Conservation (phyloP, 2,329 filamentous ascomycete genomes). For the Verruconis gallopava region DNA sequence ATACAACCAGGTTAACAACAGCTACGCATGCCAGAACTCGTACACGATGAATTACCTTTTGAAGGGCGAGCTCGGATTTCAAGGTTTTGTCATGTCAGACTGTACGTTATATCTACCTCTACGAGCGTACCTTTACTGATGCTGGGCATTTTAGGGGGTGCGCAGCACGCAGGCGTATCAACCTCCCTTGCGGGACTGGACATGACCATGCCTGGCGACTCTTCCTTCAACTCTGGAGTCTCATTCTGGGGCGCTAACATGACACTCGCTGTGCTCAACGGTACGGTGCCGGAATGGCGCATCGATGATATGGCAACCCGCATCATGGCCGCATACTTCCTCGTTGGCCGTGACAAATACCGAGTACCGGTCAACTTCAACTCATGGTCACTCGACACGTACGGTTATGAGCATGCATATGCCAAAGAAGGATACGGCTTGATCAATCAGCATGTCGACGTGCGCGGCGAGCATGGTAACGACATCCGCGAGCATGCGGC, state of each 20-base stretch:
- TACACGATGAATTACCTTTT: constrained; percentile 70
- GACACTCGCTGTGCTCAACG: constrained; percentile 77
- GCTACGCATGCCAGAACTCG: constrained; percentile 67
- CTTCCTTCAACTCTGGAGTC: constrained; percentile 55
- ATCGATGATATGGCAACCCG: constrained; percentile 86
- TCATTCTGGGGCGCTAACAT: constrained; percentile 80
- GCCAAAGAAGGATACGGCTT: constrained; percentile 49
- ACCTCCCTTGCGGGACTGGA: constrained; percentile 74
- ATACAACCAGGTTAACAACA: constrained; percentile 71
- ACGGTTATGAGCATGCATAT: constrained; percentile 52
- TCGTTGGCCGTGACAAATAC: constrained; percentile 43
- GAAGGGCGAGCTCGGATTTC: constrained; percentile 78
- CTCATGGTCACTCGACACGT: constrained; percentile 72
- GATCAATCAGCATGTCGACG: constrained; percentile 70
- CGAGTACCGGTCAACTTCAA: constrained; percentile 63
- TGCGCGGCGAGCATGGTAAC: constrained; percentile 58
- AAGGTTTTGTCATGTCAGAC: constrained; percentile 71
- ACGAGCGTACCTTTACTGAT: constrained; percentile 72
- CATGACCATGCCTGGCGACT: constrained; percentile 75
- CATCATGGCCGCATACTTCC: constrained; percentile 56
- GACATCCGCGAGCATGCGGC: constrained; percentile 66
- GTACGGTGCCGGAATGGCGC: constrained; percentile 74
- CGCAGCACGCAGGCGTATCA: constrained; percentile 68
- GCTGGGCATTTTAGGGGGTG: no score
- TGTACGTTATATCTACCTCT: no score